These are phyloP conservation scores for Chernovozyma aurita DNA, from an alignment of 1,139 yeast genomes.

Conservation along the genomic window DNA sequence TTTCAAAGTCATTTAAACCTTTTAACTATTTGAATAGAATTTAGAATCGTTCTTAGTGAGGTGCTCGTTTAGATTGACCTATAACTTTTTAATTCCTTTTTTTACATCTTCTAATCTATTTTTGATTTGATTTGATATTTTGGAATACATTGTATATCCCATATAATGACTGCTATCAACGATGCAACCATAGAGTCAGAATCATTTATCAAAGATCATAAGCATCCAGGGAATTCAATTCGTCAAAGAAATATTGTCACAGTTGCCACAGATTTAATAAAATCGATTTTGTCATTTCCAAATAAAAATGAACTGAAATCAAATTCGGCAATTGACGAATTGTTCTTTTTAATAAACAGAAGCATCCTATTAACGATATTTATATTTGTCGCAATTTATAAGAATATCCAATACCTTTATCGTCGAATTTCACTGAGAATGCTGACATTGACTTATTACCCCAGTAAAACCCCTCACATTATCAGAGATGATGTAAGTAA, in stretches of 20 bases:
- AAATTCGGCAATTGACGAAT: constrained; percentile 3
- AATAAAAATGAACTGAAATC: background rate
- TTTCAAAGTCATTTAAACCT: too few species aligned
- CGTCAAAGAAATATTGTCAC: constrained; percentile 3
- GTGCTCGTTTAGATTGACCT: too few species aligned
- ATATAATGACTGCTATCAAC: background rate
- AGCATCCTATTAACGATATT: constrained; percentile 49
- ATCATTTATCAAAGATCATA: background rate
- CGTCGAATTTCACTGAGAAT: constrained; percentile 55
- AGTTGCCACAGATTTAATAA: background rate
- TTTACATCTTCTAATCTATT: too few species aligned
- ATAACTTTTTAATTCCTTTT: too few species aligned
- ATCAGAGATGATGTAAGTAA: constrained; percentile 78
- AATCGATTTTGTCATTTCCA: constrained; percentile 1
- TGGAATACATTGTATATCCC: background rate
- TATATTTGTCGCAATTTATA: constrained; percentile 50
- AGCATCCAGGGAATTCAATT: constrained; percentile 4
- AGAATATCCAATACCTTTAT: constrained; percentile 48
- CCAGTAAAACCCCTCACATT: constrained; percentile 79
- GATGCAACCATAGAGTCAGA: background rate
- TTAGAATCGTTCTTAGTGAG: too few species aligned
- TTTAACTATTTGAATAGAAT: too few species aligned
- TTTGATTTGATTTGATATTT: too few species aligned
- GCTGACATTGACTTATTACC: constrained; percentile 66
- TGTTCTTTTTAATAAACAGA: constrained; percentile 4